Evolutionary conservation across 306 rosid species (phyloP).

Genomic region (Lupinus albus): DNA sequence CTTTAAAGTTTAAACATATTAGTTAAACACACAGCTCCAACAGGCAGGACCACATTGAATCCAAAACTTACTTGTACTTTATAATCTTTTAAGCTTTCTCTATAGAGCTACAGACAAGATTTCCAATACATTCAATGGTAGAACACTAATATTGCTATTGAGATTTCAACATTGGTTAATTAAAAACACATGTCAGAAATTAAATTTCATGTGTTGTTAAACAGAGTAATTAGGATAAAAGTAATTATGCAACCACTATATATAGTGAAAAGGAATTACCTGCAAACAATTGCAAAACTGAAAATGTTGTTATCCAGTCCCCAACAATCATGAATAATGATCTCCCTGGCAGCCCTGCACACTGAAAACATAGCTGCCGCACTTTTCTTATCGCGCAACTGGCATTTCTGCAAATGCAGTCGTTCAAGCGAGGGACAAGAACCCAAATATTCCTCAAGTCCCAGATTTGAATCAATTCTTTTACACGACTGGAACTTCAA

Average conservation of each 20-base stretch:
- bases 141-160: background rate
- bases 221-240: too few species aligned
- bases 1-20: too few species aligned
- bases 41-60: slow-evolving; percentile 12
- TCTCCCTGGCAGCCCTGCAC: slow-evolving; percentile 67
- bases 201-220: background rate
- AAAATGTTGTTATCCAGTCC: slow-evolving; percentile 74
- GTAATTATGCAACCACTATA: too few species aligned
- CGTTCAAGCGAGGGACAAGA: slow-evolving; percentile 72
- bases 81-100: slow-evolving; percentile 15
- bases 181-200: background rate
- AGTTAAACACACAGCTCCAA: too few species aligned
- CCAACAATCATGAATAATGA: slow-evolving; percentile 82
- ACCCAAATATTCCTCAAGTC: slow-evolving; percentile 68
- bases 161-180: slow-evolving; percentile 6
- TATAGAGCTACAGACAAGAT: background rate
- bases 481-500: slow-evolving; percentile 72
- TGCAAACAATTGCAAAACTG: slow-evolving; percentile 62
- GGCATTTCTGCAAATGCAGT: slow-evolving; percentile 79
- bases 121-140: background rate
- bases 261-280: slow-evolving; percentile 60
- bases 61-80: background rate
- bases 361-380: slow-evolving; percentile 61
- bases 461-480: slow-evolving; percentile 62
- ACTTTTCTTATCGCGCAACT: slow-evolving; percentile 64